phyloP scores from a whole-genome alignment of 345 rosid species.

The Excoecaria agallocha region DNA sequence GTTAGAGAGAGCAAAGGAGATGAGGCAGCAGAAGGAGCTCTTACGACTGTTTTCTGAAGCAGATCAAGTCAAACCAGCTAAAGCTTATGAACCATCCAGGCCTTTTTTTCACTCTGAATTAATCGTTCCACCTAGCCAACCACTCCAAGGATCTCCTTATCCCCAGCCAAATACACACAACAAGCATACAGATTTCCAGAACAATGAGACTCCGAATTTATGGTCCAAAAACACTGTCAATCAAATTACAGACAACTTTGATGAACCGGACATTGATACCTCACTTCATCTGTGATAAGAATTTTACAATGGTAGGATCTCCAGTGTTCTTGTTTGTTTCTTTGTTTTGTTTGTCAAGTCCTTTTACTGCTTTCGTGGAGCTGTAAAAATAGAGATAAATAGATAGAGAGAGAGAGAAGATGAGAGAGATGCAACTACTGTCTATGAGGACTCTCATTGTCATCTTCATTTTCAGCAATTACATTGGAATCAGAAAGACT shows the following conservation, averaged over 20 bases:
- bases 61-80: conserved; percentile 24
- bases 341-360: conserved; percentile 22
- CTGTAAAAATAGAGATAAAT: conserved; percentile 21
- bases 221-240: conserved; percentile 18
- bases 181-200: conserved; percentile 17
- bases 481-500: conserved; percentile 44
- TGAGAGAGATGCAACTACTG: conserved; percentile 27
- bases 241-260: conserved; percentile 18
- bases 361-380: conserved; percentile 22
- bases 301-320: conserved; percentile 28
- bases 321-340: conserved; percentile 13
- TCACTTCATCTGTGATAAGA: conserved; percentile 47
- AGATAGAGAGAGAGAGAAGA: conserved; percentile 3
- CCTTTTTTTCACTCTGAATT: conserved; percentile 25
- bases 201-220: conserved; percentile 29
- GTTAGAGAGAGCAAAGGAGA: conserved; percentile 55
- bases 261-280: conserved; percentile 40
- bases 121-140: conserved; percentile 20
- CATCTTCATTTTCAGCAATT: conserved; percentile 45
- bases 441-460: conserved; percentile 22
- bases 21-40: conserved; percentile 50
- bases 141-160: conserved; percentile 19
- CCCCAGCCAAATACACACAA: conserved; percentile 18
- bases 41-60: conserved; percentile 20
- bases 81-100: conserved; percentile 14